Percentiles rank a stretch among this genome's conserved stretches.
These are phyloP conservation scores for Penicillium sumatraense DNA, from an alignment of 2,329 filamentous ascomycete species.

Conservation along the genomic window DNA sequence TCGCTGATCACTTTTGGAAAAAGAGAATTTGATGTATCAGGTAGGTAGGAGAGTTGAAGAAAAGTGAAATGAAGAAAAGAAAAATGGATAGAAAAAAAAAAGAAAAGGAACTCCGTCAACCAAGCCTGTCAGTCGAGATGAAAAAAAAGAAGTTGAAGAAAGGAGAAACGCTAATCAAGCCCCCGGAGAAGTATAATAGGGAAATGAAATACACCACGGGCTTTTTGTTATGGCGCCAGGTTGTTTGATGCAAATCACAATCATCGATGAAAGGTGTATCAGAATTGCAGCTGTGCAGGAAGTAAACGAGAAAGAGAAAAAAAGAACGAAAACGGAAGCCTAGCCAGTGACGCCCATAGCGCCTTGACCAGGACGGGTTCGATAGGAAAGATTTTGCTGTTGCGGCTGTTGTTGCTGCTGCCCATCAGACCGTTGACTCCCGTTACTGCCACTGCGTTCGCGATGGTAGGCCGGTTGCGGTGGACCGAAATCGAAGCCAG, in stretches of 20 bases:
- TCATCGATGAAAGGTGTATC: slow-evolving; percentile 19
- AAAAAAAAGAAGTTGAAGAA: slow-evolving; percentile 10
- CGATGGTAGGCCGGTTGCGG: slow-evolving; percentile 34
- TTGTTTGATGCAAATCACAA: slow-evolving; percentile 23
- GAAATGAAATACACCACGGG: slow-evolving; percentile 20
- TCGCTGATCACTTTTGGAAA: slow-evolving; percentile 30
- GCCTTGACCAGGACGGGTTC: slow-evolving; percentile 41
- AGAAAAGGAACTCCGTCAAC: slow-evolving; percentile 35
- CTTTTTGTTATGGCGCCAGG: slow-evolving; percentile 19
- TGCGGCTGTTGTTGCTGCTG: slow-evolving; percentile 31
- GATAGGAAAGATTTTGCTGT: slow-evolving; percentile 39
- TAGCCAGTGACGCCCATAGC: slow-evolving; percentile 47
- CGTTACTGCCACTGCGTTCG: slow-evolving; percentile 41
- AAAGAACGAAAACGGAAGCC: slow-evolving; percentile 7
- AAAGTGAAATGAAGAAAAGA: slow-evolving; percentile 15
- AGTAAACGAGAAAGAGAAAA: slow-evolving; percentile 16
- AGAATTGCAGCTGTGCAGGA: slow-evolving; percentile 24
- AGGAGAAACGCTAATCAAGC: slow-evolving; percentile 34
- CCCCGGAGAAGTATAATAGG: slow-evolving; percentile 24
- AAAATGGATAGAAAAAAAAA: slow-evolving; percentile 14
- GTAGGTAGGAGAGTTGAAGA: not conserved
- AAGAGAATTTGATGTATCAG: slow-evolving; percentile 29
- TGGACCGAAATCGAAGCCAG: slow-evolving; percentile 31
- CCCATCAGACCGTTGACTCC: slow-evolving; percentile 38
- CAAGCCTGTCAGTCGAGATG: slow-evolving; percentile 31